Evolutionary conservation across 2,329 filamentous ascomycete genomes (phyloP).

Genomic region (Xylariaceae sp.): DNA sequence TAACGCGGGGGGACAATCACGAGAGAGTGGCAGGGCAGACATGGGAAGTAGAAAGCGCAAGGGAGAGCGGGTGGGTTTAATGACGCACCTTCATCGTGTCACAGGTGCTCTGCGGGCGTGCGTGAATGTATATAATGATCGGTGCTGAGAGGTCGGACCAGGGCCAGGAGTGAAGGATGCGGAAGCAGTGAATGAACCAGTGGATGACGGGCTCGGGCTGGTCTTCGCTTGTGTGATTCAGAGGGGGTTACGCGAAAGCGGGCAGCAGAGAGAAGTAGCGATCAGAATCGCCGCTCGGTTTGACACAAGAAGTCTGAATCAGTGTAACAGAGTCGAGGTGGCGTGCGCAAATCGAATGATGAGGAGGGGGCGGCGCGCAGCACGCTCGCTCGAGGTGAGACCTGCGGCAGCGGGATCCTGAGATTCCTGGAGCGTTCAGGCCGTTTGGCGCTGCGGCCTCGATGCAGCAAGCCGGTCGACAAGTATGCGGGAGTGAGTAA

Average conservation of each 20-base stretch:
- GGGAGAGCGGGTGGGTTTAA: constrained; percentile 25
- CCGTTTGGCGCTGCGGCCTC: constrained; percentile 16
- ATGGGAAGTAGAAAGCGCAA: constrained; percentile 5
- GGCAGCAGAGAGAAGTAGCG: constrained; percentile 21
- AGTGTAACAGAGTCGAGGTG: constrained; percentile 29
- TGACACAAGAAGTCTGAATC: constrained; percentile 30
- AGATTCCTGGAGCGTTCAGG: constrained; percentile 15
- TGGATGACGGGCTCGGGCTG: constrained; percentile 20
- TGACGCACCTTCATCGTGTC: constrained; percentile 36
- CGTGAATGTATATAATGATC: constrained; percentile 23
- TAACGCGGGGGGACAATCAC: constrained; percentile 8
- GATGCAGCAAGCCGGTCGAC: constrained; percentile 21
- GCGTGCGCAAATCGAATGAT: constrained; percentile 20
- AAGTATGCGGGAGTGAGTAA: constrained; percentile 5
- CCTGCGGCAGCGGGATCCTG: constrained; percentile 23
- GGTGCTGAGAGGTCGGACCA: constrained; percentile 15
- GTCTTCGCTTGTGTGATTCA: constrained; percentile 23
- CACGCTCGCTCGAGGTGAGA: constrained; percentile 26
- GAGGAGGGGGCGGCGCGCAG: constrained; percentile 11
- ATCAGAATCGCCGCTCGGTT: constrained; percentile 24
- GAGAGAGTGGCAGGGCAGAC: constrained; percentile 12
- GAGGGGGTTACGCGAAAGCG: constrained; percentile 26
- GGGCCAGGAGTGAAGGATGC: constrained; percentile 18
- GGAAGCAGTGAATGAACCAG: constrained; percentile 17
- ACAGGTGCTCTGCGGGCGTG: constrained; percentile 24